Evolutionary conservation across 2,329 filamentous ascomycete genomes (phyloP).

Genomic region (Triangularia verruculosa): DNA sequence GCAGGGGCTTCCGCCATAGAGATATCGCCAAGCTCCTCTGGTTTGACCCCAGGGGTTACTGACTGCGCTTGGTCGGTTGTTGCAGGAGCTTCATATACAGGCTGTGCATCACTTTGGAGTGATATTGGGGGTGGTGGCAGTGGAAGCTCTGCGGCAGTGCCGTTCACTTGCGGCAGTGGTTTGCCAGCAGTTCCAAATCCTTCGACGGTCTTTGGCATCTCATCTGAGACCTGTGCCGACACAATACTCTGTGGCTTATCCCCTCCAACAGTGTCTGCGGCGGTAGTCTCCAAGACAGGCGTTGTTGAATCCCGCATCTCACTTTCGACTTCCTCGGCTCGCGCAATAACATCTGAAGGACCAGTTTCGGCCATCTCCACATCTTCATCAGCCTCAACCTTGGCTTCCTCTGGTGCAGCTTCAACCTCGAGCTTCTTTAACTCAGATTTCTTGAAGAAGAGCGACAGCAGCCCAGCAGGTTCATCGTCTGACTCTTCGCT

Average conservation of each 20-base stretch:
- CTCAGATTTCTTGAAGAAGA: constrained; percentile 59
- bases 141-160: not conserved
- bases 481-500: constrained; percentile 43
- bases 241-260: not conserved
- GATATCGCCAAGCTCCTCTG: constrained; percentile 18
- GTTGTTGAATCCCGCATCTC: constrained; percentile 35
- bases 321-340: constrained; percentile 27
- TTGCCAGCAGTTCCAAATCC: not conserved
- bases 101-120: not conserved
- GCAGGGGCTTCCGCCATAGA: constrained; percentile 28
- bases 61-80: not conserved
- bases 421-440: constrained; percentile 50
- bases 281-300: not conserved
- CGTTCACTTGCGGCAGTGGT: not conserved
- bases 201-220: not conserved
- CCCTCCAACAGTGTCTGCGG: not conserved
- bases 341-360: constrained; percentile 13
- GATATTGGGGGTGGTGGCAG: not conserved
- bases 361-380: constrained; percentile 8
- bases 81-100: not conserved
- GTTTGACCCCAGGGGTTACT: not conserved
- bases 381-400: constrained; percentile 28
- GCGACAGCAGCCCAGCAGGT: constrained; percentile 49
- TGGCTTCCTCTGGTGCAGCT: constrained; percentile 28
- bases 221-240: not conserved